Conservation (phyloP, 192 early-diverging fungal genomes). For the Coemansia sp. region DNA sequence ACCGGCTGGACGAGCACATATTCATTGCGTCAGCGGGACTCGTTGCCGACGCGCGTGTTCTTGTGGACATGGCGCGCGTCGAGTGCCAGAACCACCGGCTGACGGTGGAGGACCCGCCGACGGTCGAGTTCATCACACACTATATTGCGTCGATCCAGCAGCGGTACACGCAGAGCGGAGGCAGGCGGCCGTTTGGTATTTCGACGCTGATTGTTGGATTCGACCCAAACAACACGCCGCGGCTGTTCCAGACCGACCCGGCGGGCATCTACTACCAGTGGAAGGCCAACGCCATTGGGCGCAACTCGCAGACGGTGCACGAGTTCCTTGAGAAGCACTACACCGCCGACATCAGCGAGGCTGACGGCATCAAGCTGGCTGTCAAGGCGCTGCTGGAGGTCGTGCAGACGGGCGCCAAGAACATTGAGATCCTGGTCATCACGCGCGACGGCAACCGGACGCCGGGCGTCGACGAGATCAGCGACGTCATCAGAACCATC, state of each 20-base stretch:
- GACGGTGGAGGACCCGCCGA: constrained; percentile 95
- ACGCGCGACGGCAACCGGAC: constrained; percentile 68
- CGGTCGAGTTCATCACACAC: constrained; percentile 96
- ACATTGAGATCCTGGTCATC: constrained; percentile 97
- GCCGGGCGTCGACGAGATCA: constrained; percentile 71
- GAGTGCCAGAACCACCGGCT: constrained; percentile 98
- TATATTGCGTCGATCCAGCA: constrained; percentile 97
- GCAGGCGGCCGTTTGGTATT: constrained; percentile 97
- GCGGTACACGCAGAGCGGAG: constrained; percentile 98
- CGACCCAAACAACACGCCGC: constrained; percentile 82
- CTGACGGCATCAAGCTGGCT: constrained; percentile 84
- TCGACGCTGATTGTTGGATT: constrained; percentile 95
- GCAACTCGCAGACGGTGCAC: constrained; percentile 94
- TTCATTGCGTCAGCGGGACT: constrained; percentile 97
- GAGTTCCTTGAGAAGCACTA: constrained; percentile 99
- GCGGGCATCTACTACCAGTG: constrained; percentile 98
- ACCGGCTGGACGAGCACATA: constrained; percentile 94
- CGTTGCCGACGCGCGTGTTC: constrained; percentile 91
- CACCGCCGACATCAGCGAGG: constrained; percentile 74
- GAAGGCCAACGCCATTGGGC: constrained; percentile 98
- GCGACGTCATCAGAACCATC: constrained; percentile 67
- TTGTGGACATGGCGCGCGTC: constrained; percentile 94
- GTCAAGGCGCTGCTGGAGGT: constrained; percentile 93
- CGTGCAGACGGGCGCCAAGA: constrained; percentile 99
- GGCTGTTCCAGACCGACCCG: constrained; percentile 97